A percentile compares a stretch with the other conserved stretches of the same genome.
These are phyloP conservation scores for Cyclotella kingstonii DNA, from an alignment of 108 stramenopile genomes.

Conservation along the genomic window DNA sequence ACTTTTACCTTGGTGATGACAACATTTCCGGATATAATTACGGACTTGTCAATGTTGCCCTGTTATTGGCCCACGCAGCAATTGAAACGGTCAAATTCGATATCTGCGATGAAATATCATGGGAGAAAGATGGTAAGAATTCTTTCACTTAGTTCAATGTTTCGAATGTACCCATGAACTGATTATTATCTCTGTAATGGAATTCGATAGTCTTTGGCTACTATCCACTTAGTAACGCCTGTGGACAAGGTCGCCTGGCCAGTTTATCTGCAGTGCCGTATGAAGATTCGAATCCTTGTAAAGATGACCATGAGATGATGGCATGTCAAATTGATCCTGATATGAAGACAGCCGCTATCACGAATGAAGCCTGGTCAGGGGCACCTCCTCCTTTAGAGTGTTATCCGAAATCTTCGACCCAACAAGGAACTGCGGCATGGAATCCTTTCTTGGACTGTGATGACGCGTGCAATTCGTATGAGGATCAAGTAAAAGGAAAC, in stretches of 20 bases:
- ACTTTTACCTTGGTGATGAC: conserved; percentile 38
- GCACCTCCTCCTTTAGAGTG: conserved; percentile 41
- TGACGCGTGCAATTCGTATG: conserved; percentile 29
- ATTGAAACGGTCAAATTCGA: conserved; percentile 34
- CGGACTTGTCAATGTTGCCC: conserved; percentile 36
- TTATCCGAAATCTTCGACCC: conserved; percentile 14
- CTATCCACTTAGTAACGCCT: conserved; percentile 40
- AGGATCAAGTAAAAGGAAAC: conserved; percentile 25
- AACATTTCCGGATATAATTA: conserved; percentile 17
- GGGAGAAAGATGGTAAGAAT: conserved; percentile 35
- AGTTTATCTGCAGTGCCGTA: conserved; percentile 10
- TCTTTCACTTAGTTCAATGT: not conserved
- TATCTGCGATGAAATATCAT: conserved; percentile 40
- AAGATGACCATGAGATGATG: conserved; percentile 33
- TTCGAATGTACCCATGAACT: not conserved
- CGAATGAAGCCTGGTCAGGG: conserved; percentile 16
- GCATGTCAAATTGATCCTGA: conserved; percentile 32
- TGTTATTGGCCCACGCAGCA: conserved; percentile 35
- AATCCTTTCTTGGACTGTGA: conserved; percentile 26
- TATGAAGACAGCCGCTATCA: conserved; percentile 25
- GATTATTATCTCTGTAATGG: not conserved
- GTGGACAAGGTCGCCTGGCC: conserved; percentile 31
- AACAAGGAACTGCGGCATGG: conserved; percentile 32
- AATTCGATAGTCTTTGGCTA: conserved; percentile 34
- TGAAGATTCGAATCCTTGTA: conserved; percentile 26